Evolutionary conservation across 176 grass and related monocot genomes (phyloP).

Genomic region (Musa itinerans): DNA sequence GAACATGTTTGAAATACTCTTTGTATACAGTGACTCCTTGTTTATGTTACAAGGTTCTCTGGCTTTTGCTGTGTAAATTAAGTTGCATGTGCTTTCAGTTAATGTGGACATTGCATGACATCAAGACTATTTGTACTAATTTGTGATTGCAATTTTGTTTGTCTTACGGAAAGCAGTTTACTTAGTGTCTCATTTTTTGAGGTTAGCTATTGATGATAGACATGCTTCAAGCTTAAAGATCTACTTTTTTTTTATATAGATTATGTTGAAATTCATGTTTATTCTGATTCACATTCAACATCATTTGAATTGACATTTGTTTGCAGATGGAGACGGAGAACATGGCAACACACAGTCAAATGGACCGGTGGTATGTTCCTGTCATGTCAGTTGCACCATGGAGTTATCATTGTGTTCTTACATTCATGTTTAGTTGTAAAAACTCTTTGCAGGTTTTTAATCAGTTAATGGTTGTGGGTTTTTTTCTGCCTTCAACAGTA

Average conservation of each 20-base stretch:
- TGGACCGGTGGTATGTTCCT: slow-evolving; percentile 2
- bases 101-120: too few species aligned
- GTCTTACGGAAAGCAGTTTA: too few species aligned
- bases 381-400: background rate
- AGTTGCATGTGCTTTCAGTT: too few species aligned
- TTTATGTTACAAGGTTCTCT: too few species aligned
- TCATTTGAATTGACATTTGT: background rate
- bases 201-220: background rate
- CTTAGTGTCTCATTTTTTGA: too few species aligned
- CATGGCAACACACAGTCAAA: slow-evolving; percentile 14
- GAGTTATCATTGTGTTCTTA: background rate
- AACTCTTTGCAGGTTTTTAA: background rate
- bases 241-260: too few species aligned
- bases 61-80: too few species aligned
- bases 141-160: too few species aligned
- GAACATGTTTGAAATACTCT: too few species aligned
- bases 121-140: too few species aligned
- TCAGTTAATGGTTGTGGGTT: background rate
- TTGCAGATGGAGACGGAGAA: slow-evolving; percentile 24
- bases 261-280: background rate
- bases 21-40: too few species aligned
- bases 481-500: background rate
- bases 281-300: background rate
- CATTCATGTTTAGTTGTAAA: background rate
- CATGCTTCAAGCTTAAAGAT: background rate